Evolutionary conservation across 2,329 filamentous ascomycete species (phyloP).

Genomic region (Colletotrichum karsti): DNA sequence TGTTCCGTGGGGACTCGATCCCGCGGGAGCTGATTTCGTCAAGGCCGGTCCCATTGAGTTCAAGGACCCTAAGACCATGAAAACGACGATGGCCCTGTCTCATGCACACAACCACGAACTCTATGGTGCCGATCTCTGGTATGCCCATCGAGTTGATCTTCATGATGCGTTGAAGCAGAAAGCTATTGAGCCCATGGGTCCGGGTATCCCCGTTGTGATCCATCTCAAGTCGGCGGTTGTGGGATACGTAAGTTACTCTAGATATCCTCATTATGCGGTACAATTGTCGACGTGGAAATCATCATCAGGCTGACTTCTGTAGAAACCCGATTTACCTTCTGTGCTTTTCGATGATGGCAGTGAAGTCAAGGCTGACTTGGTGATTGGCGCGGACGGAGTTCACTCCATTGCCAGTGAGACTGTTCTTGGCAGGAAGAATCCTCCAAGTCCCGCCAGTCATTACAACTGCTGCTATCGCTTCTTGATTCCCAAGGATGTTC

Average conservation of each 20-base stretch:
- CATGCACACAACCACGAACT: slow-evolving; percentile 24
- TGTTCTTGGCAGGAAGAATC: slow-evolving; percentile 37
- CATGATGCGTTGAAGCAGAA: slow-evolving; percentile 44
- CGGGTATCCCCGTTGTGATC: slow-evolving; percentile 35
- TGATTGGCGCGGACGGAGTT: slow-evolving; percentile 55
- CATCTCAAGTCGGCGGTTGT: slow-evolving; percentile 35
- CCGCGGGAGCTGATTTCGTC: slow-evolving; percentile 37
- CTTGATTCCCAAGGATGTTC: slow-evolving; percentile 37
- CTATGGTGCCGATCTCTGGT: slow-evolving; percentile 40
- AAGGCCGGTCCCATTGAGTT: slow-evolving; percentile 31
- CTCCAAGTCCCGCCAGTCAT: slow-evolving; percentile 34
- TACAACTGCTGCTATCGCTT: slow-evolving; percentile 47
- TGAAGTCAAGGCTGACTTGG: slow-evolving; percentile 42
- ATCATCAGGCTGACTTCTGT: neutral
- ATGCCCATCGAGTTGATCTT: slow-evolving; percentile 49
- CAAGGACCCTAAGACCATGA: slow-evolving; percentile 33
- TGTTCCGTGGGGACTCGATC: slow-evolving; percentile 44
- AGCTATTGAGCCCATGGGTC: slow-evolving; percentile 38
- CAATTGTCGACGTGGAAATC: too few species aligned
- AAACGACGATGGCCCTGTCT: slow-evolving; percentile 31
- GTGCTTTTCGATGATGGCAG: slow-evolving; percentile 39
- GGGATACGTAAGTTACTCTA: slow-evolving; percentile 35
- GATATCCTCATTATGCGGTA: neutral
- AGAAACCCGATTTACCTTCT: slow-evolving; percentile 36
- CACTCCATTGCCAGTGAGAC: slow-evolving; percentile 42